Conservation (phyloP, 306 rosid genomes). For the Acacia acuminata region DNA sequence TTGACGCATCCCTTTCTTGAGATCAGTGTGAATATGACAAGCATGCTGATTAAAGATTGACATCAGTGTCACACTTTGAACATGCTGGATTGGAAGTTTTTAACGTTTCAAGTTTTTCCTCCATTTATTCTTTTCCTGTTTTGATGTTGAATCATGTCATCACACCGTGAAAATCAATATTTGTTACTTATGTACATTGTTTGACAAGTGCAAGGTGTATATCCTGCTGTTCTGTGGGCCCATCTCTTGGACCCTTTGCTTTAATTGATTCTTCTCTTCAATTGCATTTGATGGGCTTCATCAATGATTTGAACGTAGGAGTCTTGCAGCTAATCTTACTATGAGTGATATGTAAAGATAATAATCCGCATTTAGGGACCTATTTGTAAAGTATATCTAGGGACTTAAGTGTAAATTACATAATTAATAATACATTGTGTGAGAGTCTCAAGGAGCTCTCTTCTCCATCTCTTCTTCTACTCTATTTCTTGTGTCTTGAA, state of each 20-base stretch:
- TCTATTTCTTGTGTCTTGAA: too few relatives aligned
- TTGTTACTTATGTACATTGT: neutral
- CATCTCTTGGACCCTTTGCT: neutral
- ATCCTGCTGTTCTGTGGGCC: constrained; percentile 13
- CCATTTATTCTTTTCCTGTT: neutral
- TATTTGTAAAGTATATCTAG: too few relatives aligned
- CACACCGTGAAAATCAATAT: neutral
- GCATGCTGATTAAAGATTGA: neutral
- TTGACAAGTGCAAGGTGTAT: neutral
- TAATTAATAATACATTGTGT: too few relatives aligned
- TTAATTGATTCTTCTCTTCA: constrained; percentile 11
- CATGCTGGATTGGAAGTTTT: constrained; percentile 19
- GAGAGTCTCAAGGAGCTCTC: too few relatives aligned
- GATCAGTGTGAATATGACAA: constrained; percentile 3
- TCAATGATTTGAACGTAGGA: neutral
- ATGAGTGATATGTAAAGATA: too few relatives aligned
- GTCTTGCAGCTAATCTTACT: constrained; percentile 17
- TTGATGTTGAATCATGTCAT: constrained; percentile 11
- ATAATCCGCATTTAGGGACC: too few relatives aligned
- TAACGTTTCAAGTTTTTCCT: constrained; percentile 14
- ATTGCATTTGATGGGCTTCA: neutral
- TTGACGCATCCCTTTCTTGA: constrained; percentile 5
- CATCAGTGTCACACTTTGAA: neutral
- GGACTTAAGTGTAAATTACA: too few relatives aligned
- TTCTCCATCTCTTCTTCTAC: too few relatives aligned